Conservation (phyloP, 768 basidiomycete genomes). For the Lactifluus volemus region DNA sequence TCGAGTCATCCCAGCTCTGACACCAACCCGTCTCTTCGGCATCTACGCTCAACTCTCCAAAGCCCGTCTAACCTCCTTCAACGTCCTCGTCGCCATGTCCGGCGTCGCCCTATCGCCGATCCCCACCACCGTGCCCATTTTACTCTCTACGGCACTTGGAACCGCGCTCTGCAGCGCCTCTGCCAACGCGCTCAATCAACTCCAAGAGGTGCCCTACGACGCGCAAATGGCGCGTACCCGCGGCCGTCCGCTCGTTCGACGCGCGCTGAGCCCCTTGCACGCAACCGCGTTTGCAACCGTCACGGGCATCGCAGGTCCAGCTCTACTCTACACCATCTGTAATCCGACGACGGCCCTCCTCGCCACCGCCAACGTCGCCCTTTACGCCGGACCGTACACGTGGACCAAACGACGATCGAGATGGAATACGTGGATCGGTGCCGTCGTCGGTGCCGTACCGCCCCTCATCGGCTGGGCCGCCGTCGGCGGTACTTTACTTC, state of each 20-base stretch:
- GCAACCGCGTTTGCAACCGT: conserved; percentile 68
- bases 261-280: conserved; percentile 78
- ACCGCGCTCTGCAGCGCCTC: conserved; percentile 88
- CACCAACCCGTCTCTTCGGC: conserved; percentile 44
- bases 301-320: conserved; percentile 74
- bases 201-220: conserved; percentile 92
- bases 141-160: conserved; percentile 82
- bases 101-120: conserved; percentile 90
- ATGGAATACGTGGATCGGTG: conserved; percentile 90
- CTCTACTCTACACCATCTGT: conserved; percentile 69
- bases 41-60: conserved; percentile 82
- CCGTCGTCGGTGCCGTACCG: conserved; percentile 86
- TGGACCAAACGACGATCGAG: conserved; percentile 79
- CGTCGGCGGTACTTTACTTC: conserved; percentile 71
- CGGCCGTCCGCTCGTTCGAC: conserved; percentile 74
- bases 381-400: conserved; percentile 91
- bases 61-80: conserved; percentile 69
- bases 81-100: conserved; percentile 84
- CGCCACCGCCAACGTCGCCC: conserved; percentile 73
- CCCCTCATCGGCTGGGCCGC: conserved; percentile 99
- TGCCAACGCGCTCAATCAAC: conserved; percentile 90
- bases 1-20: conserved; percentile 29
- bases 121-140: conserved; percentile 71
- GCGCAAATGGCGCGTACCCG: conserved; percentile 94
- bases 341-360: conserved; percentile 81